Conservation (phyloP, 148 eudicot species). For the Gaultheria prostrata region DNA sequence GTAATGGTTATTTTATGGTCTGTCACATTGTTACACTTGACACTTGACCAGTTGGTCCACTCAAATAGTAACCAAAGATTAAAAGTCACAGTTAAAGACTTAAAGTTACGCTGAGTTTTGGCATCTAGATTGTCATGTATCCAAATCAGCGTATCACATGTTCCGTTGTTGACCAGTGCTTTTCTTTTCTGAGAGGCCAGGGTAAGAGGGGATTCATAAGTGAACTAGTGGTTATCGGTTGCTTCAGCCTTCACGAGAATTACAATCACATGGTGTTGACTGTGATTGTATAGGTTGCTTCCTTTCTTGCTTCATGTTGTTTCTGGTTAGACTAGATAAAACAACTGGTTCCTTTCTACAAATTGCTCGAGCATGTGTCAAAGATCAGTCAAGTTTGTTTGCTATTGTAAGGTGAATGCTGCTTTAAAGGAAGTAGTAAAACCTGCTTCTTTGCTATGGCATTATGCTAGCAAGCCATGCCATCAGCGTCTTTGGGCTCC, state of each 20-base stretch:
- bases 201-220: not conserved
- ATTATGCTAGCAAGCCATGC: not conserved
- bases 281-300: not conserved
- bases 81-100: not conserved
- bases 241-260: not conserved
- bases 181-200: not conserved
- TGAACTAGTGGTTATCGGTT: not conserved
- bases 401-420: not conserved
- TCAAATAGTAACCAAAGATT: not conserved
- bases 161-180: not conserved
- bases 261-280: not conserved
- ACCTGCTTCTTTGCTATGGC: not conserved
- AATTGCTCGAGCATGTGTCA: not conserved
- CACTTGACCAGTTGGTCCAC: not conserved
- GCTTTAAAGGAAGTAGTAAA: not conserved
- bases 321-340: not conserved
- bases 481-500: not conserved
- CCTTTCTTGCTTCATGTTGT: not conserved
- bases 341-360: not conserved
- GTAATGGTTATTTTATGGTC: not conserved
- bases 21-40: not conserved
- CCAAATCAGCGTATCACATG: not conserved
- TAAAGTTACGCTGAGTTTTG: not conserved
- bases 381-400: not conserved
- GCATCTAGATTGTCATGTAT: not conserved